Base-by-base conservation (phyloP, 768 basidiomycete species). In the Mycena rebaudengoi region DNA sequence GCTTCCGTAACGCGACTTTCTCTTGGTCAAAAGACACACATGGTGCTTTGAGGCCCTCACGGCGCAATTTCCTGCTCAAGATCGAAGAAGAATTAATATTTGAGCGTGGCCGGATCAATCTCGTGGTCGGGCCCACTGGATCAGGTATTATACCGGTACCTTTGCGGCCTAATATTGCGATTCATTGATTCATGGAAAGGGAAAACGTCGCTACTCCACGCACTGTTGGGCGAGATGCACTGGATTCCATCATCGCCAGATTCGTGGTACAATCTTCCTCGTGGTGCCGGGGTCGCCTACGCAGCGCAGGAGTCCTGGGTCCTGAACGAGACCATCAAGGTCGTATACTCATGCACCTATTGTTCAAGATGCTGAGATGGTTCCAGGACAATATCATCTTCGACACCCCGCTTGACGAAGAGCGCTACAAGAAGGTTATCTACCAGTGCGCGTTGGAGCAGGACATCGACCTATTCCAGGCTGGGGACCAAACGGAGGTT, bases 341-440 rank as follows among this genome's bases (percentile, higher is more conserved):
- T n/a, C n/a, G n/a, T n/a, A n/a, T n/a, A n/a, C n/a, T n/a, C n/a
- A n/a, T n/a, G n/a, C n/a, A n/a, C n/a, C n/a, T n/a, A n/a, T n/a
- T n/a, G n/a, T n/a, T n/a, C n/a, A n/a, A n/a, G n/a, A n/a, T n/a
- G n/a, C n/a, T n/a, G n/a, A n/a, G n/a, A n/a, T n/a, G n/a, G n/a
- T n/a, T n/a, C n/a, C n/a, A n/a, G n/a, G n/a, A n/a, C n/a, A n/a
- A n/a, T n/a, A n/a, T n/a, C n/a, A n/a, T n/a, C n/a, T n/a, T n/a
- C n/a, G n/a, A n/a, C n/a, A n/a, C n/a, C n/a, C n/a, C n/a, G n/a
- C 94, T 87, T 63, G 91, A 96, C 39, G 89, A 92, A 71, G 86
- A 84, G 60, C 37, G 35, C 1, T 52, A 49, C 28, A 49, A 21
- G 74, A 70, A 60, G 46, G 92, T 90, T 2, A 76, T 96, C 40